phyloP scores from a whole-genome alignment of 805 yeast genomes.

The Nakazawaea pomicola region DNA sequence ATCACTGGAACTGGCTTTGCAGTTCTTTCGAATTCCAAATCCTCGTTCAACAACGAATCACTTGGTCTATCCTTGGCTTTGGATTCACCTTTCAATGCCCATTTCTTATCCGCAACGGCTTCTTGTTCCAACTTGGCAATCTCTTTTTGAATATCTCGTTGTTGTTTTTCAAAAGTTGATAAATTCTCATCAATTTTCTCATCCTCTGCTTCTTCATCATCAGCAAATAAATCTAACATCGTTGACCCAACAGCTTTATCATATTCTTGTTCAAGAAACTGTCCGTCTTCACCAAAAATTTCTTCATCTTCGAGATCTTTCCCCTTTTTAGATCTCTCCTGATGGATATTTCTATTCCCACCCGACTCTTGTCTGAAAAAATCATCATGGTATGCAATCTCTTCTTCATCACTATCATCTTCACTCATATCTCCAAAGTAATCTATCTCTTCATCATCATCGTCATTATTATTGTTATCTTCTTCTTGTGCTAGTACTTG shows the following conservation, averaged over 20 bases:
- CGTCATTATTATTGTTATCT: slow-evolving; percentile 35
- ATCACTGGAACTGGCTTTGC: slow-evolving; percentile 95
- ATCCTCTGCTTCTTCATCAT: slow-evolving; percentile 19
- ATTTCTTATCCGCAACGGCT: slow-evolving; percentile 82
- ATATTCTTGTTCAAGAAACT: slow-evolving; percentile 54
- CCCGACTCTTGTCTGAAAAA: slow-evolving; percentile 45
- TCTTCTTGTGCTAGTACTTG: slow-evolving; percentile 64
- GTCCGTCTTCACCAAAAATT: slow-evolving; percentile 22
- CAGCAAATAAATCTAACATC: slow-evolving; percentile 57
- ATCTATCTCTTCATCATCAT: slow-evolving; percentile 46
- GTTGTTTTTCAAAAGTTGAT: slow-evolving; percentile 82
- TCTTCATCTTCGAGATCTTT: slow-evolving; percentile 13
- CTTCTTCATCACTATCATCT: slow-evolving; percentile 31
- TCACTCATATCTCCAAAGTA: slow-evolving; percentile 37
- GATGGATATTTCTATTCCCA: slow-evolving; percentile 20
- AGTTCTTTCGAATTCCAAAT: slow-evolving; percentile 84
- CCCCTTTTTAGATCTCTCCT: slow-evolving; percentile 10
- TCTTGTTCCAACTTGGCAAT: slow-evolving; percentile 79
- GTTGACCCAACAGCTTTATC: slow-evolving; percentile 58
- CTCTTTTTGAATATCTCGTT: slow-evolving; percentile 67
- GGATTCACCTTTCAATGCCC: slow-evolving; percentile 95
- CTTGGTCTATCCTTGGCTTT: slow-evolving; percentile 73
- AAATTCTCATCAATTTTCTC: slow-evolving; percentile 29
- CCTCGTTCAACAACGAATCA: slow-evolving; percentile 80
- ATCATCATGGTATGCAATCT: slow-evolving; percentile 56